These are phyloP conservation scores for Ophioceras dolichostomum DNA, from an alignment of 2,329 filamentous ascomycete genomes.

Conservation along the genomic window DNA sequence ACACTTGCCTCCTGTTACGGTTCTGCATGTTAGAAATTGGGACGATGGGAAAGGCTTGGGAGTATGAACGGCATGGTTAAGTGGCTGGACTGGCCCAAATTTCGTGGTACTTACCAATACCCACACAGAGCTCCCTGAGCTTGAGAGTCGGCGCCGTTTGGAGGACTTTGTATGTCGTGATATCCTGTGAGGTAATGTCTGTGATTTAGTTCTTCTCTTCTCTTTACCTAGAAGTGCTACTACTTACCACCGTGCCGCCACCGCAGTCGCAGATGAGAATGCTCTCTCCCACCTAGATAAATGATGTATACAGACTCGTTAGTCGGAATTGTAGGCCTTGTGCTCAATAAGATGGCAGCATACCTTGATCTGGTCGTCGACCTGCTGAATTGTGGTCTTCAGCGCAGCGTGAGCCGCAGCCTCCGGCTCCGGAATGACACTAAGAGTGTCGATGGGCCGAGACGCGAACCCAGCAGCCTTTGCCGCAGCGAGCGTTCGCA, in stretches of 20 bases:
- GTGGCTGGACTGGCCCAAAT: background rate
- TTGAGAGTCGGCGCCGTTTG: background rate
- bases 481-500: background rate
- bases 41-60: too few relatives aligned
- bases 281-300: background rate
- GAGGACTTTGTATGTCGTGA: background rate
- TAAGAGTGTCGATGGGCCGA: background rate
- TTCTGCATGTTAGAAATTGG: background rate
- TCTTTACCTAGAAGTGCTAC: background rate
- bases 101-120: background rate
- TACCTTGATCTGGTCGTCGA: background rate
- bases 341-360: too few relatives aligned
- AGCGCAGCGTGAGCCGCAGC: slow-evolving; percentile 1
- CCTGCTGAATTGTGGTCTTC: background rate
- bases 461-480: background rate
- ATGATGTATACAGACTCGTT: too few relatives aligned
- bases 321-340: too few relatives aligned
- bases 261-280: slow-evolving; percentile 2
- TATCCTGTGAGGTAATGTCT: background rate
- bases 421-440: background rate
- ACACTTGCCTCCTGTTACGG: background rate
- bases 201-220: background rate
- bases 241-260: slow-evolving; percentile 1
- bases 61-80: too few relatives aligned
- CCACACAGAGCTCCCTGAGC: background rate